Evolutionary conservation across 495 filamentous ascomycete species (phyloP).

Genomic region (Aspergillus bridgeri): DNA sequence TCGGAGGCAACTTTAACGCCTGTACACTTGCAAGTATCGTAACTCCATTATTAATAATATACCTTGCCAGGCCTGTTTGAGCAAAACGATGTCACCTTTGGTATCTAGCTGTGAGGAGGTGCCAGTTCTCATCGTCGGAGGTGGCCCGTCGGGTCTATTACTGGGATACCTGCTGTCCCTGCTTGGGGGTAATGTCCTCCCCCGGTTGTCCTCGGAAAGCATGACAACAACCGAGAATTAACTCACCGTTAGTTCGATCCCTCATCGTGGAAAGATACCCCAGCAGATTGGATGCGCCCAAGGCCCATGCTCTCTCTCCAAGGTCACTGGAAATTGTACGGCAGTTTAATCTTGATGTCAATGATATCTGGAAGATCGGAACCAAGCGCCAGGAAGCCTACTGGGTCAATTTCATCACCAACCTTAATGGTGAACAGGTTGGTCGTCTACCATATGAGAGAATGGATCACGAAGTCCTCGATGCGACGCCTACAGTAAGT

Average conservation of each 20-base stretch:
- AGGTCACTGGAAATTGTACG: constrained; percentile 29
- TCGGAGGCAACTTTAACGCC: too few species aligned
- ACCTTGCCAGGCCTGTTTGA: too few species aligned
- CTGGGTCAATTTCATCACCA: constrained; percentile 31
- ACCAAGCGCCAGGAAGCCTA: constrained; percentile 21
- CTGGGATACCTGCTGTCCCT: constrained; percentile 27
- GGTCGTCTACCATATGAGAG: constrained; percentile 30
- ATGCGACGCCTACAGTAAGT: constrained; percentile 24
- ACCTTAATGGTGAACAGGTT: constrained; percentile 23
- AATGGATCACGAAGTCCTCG: constrained; percentile 25
- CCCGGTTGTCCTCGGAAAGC: too few species aligned
- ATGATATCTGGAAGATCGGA: constrained; percentile 23
- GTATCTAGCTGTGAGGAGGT: too few species aligned
- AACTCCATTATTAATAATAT: too few species aligned
- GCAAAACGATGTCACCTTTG: too few species aligned
- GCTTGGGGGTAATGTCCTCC: constrained; percentile 13
- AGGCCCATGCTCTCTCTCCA: constrained; percentile 29
- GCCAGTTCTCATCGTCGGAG: constrained; percentile 38
- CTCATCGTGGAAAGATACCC: constrained; percentile 27
- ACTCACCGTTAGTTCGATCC: constrained; percentile 15
- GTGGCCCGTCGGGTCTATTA: constrained; percentile 29
- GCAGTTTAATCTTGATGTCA: constrained; percentile 26
- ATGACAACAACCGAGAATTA: too few species aligned
- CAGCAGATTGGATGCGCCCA: constrained; percentile 24
- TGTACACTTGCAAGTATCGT: too few species aligned